These are phyloP conservation scores for Hemileccinum rubropunctum DNA, from an alignment of 768 basidiomycete genomes.

Conservation along the genomic window DNA sequence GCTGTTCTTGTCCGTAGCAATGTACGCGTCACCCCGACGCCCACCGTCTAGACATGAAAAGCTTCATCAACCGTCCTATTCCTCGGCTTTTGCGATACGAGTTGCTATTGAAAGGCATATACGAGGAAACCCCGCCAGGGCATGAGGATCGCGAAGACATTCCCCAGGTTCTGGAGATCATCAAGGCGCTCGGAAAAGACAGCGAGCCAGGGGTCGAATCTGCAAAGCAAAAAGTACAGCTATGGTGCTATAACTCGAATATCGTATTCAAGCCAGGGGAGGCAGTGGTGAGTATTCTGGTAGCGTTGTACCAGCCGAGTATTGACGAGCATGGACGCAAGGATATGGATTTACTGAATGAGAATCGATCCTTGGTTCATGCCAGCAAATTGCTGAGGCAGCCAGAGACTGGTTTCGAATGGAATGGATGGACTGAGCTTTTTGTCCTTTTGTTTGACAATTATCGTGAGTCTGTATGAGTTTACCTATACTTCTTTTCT, in stretches of 20 bases:
- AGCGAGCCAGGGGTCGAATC: constrained; percentile 83
- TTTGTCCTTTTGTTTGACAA: constrained; percentile 93
- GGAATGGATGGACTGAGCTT: constrained; percentile 88
- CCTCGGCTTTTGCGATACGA: constrained; percentile 88
- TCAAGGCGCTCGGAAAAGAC: constrained; percentile 83
- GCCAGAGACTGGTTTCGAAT: constrained; percentile 84
- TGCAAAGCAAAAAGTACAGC: constrained; percentile 84
- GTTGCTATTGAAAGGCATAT: constrained; percentile 75
- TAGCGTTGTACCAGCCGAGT: neutral
- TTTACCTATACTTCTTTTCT: neutral
- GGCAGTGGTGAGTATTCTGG: constrained; percentile 43
- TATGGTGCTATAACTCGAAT: constrained; percentile 83
- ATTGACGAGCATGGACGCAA: constrained; percentile 20
- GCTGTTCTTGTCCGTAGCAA: constrained; percentile 30
- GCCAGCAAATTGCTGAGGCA: constrained; percentile 82
- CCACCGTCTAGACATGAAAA: constrained; percentile 86
- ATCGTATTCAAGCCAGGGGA: constrained; percentile 80
- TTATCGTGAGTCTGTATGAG: constrained; percentile 60
- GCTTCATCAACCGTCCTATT: constrained; percentile 89
- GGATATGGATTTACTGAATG: constrained; percentile 89
- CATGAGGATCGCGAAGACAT: constrained; percentile 85
- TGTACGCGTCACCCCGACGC: constrained; percentile 68
- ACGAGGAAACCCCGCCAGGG: constrained; percentile 67
- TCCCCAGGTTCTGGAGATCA: constrained; percentile 82
- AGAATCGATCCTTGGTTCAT: constrained; percentile 79